Base-by-base conservation (phyloP, 2,329 filamentous ascomycete genomes). In the Botrytis elliptica region DNA sequence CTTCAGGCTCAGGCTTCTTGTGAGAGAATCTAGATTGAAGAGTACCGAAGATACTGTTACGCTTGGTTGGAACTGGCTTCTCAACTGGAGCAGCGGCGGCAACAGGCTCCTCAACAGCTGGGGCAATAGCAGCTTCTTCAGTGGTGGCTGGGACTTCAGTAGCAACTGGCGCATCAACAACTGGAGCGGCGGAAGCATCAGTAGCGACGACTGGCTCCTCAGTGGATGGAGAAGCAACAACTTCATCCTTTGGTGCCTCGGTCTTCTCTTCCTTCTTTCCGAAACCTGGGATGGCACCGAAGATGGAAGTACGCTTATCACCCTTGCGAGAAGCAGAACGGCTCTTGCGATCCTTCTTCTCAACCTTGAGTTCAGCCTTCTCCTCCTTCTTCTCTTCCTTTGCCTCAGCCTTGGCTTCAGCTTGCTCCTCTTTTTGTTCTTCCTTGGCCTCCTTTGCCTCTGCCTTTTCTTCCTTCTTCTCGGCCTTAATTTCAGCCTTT, bases 261-360 rank as follows among this genome's bases (percentile, higher is more conserved):
- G 59, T 57, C 74, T 80, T 81, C 63, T 81, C 81, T 46, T 81
- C 82, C 72, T 81, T 80, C 77, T 84, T 83, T 78, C 80, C 73
- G 81, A 84, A 75, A 81, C 80, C 80, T 84, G 86, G 81, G 76
- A 90, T 85, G 79, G 80, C 84, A 78, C 87, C 87, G 79, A 92
- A 91, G 84, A 91, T 88, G 72, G 89, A 91, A 65, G 84, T 83
- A 70, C 90, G 89, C 88, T 72, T 72, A 4, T 69, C 71, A 69
- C 42, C 63, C 67, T 92, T 91, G 80, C 88, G 87, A 81, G 89
- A 91, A 69, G 86, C 86, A 78, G 88, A 90, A 80, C 89, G 87
- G 77, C 86, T 87, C 85, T 90, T 90, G 77, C 87, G 83, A 81
- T 89, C 86, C 79, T 90, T 86, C 49, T 79, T 79, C 46, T 80